Evolutionary conservation across 208 protist species (phyloP).

Genomic region (Crithidia expoeki): DNA sequence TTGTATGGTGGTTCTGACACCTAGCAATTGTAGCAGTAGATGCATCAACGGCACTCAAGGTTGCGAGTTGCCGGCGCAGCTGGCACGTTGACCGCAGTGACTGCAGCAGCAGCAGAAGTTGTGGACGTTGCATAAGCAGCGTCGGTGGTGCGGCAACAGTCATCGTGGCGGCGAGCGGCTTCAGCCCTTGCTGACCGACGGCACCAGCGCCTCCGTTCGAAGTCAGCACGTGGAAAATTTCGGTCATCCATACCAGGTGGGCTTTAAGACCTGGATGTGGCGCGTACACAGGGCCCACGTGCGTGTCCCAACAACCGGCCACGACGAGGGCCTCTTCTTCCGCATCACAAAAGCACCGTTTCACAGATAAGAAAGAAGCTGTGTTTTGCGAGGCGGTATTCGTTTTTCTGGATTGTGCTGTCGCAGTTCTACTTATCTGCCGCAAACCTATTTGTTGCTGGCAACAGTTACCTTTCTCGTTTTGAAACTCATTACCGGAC

Average conservation of each 20-base stretch:
- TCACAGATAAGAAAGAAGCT: background rate
- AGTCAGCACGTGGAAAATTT: slow-evolving; percentile 62
- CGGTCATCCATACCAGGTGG: slow-evolving; percentile 32
- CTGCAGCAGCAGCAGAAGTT: slow-evolving; percentile 38
- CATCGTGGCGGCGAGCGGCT: slow-evolving; percentile 27
- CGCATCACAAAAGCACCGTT: slow-evolving; percentile 5
- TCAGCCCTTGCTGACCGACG: slow-evolving; percentile 11
- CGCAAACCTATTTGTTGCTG: background rate
- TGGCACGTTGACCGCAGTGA: slow-evolving; percentile 13
- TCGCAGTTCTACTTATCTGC: background rate
- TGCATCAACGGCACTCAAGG: background rate
- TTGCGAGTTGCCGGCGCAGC: background rate
- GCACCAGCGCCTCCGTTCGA: slow-evolving; percentile 39
- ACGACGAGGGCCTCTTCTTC: slow-evolving; percentile 29
- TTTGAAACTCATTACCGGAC: background rate
- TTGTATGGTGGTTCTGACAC: too few species aligned
- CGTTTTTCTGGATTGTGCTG: background rate
- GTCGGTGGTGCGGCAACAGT: slow-evolving; percentile 34
- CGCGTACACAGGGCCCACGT: slow-evolving; percentile 53
- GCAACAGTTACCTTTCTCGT: background rate
- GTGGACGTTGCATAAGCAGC: slow-evolving; percentile 37
- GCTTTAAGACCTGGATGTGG: slow-evolving; percentile 42
- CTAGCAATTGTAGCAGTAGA: background rate
- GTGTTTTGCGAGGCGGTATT: too few species aligned
- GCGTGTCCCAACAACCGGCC: slow-evolving; percentile 50